Percentiles rank a stretch among this genome's conserved stretches.
These are phyloP conservation scores for Echinochloa phyllopogon DNA, from an alignment of 176 grass and related monocot species.

Conservation along the genomic window DNA sequence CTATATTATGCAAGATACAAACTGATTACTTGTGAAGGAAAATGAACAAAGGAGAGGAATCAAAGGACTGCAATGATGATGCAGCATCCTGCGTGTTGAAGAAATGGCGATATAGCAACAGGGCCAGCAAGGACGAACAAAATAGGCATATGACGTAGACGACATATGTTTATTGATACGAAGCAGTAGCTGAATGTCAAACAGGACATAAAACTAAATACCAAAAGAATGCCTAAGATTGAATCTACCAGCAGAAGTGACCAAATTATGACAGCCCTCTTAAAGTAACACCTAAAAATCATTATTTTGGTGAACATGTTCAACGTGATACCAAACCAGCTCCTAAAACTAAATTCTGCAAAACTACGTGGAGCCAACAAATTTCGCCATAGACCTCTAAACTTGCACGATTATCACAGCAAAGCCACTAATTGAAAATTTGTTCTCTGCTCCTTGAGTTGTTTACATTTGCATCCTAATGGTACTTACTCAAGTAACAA, in stretches of 20 bases:
- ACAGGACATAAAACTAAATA: background rate
- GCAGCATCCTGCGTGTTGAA: background rate
- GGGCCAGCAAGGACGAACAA: background rate
- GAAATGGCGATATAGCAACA: background rate
- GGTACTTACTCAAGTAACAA: background rate
- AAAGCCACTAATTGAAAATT: background rate
- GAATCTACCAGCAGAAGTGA: background rate
- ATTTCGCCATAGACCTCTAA: background rate
- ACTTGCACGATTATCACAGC: background rate
- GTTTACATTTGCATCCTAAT: background rate
- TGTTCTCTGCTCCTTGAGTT: background rate
- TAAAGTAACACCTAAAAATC: background rate
- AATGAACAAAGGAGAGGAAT: background rate
- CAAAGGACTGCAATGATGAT: background rate
- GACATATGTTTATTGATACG: background rate
- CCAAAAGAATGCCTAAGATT: background rate
- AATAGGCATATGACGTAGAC: slow-evolving; percentile 16
- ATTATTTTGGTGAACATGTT: background rate
- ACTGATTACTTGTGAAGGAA: background rate
- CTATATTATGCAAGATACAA: background rate
- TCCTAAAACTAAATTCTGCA: no score
- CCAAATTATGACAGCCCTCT: background rate
- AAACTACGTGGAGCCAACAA: background rate
- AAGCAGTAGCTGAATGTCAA: background rate
- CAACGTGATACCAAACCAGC: background rate